Base-by-base conservation (phyloP, 345 rosid genomes). In the Crucihimalaya himalaica region DNA sequence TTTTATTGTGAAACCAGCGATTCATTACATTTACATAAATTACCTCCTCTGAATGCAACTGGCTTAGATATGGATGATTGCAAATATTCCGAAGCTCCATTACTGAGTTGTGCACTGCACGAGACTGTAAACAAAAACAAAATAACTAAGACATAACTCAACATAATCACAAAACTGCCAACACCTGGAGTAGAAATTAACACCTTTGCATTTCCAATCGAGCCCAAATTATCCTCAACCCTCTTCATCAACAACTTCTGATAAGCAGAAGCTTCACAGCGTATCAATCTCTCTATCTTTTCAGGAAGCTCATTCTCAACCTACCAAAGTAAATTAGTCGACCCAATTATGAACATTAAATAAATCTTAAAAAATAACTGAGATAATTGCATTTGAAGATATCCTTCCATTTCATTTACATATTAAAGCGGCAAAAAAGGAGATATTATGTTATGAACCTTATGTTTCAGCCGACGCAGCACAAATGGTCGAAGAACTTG, bases 401-500 rank as follows among this genome's bases (percentile, higher is more conserved):
- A 39, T 60, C 11, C 20, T 25, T 37, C 59, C 51, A 34, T 10
- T 32, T 32, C 51, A 27, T 34, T 13, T 29, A 58, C 19, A 47
- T 15, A 35, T 8, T 13, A 27, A 66, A 34, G 37, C 2, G 11
- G 43, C 35, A 61, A 28, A 23, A 62, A 42, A 57, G 8, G 45
- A 47, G 83, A 47, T 76, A 77, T 91, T 86, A 83, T 28, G 54
- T 48, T 68, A 52, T 62, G 42, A 21, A 92, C 98, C 95, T 92
- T 92, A 74, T 92, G 98, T 83, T 92, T 92, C 77, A 92, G 79
- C 76, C 98, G 82, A 46, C 98, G 91, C 55, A 92, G 88, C 40
- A 93, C 97, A 84, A 93, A 93, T 78, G 98, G 98, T 60, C 98
- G 84, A 74, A 93, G 96, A 77, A 93, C 98, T 87, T 93, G 98